Base-by-base conservation (phyloP, 345 rosid genomes). In the Zanthoxylum bungeanum region DNA sequence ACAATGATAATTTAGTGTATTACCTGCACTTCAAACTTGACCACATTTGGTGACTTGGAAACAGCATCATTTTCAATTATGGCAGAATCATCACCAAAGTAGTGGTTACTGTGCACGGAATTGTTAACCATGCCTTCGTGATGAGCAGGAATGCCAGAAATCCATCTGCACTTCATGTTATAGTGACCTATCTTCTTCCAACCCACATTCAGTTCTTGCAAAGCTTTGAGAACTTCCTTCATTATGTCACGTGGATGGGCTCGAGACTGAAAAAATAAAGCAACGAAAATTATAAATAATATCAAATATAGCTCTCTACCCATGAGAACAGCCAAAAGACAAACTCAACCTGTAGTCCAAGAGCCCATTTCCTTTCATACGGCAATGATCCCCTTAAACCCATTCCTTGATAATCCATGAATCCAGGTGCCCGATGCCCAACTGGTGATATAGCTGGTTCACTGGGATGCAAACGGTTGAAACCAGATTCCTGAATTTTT, bases 141-240 rank as follows among this genome's bases (percentile, higher is more conserved):
- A 76, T 81, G 88, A 76, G 83, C 88, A 46, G 88, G 69, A 72
- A 66, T 75, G 64, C 83, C 84, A 66, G 81, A 87, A 79, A 90
- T 77, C 98, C 98, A 92, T 80, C 92, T 82, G 87, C 97, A 95
- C 81, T 91, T 92, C 93, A 95, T 84, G 85, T 92, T 91, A 84
- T 95, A 92, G 60, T 91, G 97, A 59, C 98, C 96, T 30, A 92
- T 92, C 85, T 89, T 95, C 83, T 95, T 92, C 99, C 99, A 95
- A 71, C 88, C 77, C 28, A 91, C 99, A 71, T 85, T 89, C 81
- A 95, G 80, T 69, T 89, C 93, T 81, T 82, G 90, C 78, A 95
- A 75, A 27, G 99, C 96, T 80, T 84, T 87, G 69, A 91, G 91
- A 69, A 95, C 91, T 71, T 87, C 96, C 11, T 84, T 85, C 98